These are phyloP conservation scores for Halophytophthora polymorphica DNA, from an alignment of 352 stramenopile genomes.

Conservation along the genomic window DNA sequence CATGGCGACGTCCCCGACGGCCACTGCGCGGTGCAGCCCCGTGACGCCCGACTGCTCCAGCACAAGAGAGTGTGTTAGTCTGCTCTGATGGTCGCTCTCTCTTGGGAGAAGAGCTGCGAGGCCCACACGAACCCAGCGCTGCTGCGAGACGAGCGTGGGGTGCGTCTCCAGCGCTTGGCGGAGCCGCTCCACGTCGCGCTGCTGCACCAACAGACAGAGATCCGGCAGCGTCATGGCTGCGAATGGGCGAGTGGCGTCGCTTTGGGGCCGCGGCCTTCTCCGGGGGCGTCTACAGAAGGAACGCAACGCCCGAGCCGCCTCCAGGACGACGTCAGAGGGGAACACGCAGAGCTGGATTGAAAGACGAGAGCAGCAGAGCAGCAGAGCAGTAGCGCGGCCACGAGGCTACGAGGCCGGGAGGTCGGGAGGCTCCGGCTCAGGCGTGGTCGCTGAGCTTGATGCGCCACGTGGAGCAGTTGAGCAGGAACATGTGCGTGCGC, in stretches of 20 bases:
- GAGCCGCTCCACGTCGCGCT: constrained; percentile 34
- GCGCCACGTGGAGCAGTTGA: constrained; percentile 62
- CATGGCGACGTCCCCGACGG: constrained; percentile 35
- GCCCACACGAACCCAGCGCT: constrained; percentile 50
- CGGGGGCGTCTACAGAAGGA: no score
- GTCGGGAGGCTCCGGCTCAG: constrained; percentile 20
- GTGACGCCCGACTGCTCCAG: constrained; percentile 51
- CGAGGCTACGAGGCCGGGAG: no score
- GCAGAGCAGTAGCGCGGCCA: no score
- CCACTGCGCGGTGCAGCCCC: constrained; percentile 63
- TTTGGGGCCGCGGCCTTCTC: not conserved
- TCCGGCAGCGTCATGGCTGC: constrained; percentile 21
- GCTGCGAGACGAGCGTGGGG: constrained; percentile 32
- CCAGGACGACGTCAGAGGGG: no score
- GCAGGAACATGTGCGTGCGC: constrained; percentile 71
- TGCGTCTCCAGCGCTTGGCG: constrained; percentile 27
- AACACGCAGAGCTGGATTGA: no score
- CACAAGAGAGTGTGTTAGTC: not conserved
- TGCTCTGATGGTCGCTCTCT: not conserved
- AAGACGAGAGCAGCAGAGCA: no score
- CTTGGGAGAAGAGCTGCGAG: not conserved
- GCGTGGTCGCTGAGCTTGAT: constrained; percentile 52
- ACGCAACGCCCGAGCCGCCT: no score
- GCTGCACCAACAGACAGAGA: constrained; percentile 55
- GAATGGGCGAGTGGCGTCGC: not conserved